phyloP scores from a whole-genome alignment of 2,329 filamentous ascomycete genomes.

The Fusarium tuaranense region DNA sequence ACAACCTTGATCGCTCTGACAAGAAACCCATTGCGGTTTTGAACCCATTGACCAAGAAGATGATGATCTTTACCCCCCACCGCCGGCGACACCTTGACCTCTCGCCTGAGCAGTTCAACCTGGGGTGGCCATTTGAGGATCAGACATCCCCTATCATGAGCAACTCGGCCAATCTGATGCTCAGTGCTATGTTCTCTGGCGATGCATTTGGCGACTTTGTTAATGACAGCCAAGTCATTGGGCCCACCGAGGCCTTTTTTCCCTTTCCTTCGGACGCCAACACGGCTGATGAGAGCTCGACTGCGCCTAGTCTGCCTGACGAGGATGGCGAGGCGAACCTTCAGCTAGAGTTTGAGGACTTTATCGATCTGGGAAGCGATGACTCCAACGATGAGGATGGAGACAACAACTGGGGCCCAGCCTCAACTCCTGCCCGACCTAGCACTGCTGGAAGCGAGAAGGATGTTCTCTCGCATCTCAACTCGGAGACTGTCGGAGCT shows the following conservation, averaged over 20 bases:
- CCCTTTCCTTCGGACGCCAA: slow-evolving; percentile 73
- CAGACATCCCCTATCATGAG: slow-evolving; percentile 69
- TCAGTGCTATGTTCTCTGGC: slow-evolving; percentile 75
- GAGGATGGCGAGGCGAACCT: slow-evolving; percentile 75
- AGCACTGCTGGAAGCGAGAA: slow-evolving; percentile 62
- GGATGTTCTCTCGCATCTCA: slow-evolving; percentile 69
- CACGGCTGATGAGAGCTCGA: slow-evolving; percentile 61
- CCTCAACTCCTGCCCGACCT: slow-evolving; percentile 64
- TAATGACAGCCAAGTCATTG: slow-evolving; percentile 74
- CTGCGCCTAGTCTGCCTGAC: slow-evolving; percentile 51
- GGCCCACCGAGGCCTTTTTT: slow-evolving; percentile 81
- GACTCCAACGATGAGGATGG: slow-evolving; percentile 71
- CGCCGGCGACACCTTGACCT: slow-evolving; percentile 62
- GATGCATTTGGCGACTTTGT: slow-evolving; percentile 68
- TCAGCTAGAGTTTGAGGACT: slow-evolving; percentile 75
- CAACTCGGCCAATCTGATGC: slow-evolving; percentile 81
- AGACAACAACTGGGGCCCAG: slow-evolving; percentile 61
- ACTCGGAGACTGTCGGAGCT: slow-evolving; percentile 76
- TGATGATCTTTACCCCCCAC: slow-evolving; percentile 73
- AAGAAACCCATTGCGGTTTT: slow-evolving; percentile 70
- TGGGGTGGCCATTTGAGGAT: slow-evolving; percentile 57
- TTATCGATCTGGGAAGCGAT: slow-evolving; percentile 73
- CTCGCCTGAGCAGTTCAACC: slow-evolving; percentile 66
- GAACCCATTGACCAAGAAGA: slow-evolving; percentile 68
- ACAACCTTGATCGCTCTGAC: slow-evolving; percentile 64